Conservation (phyloP, 73 alveolate species). For the Paramecium primaurelia region DNA sequence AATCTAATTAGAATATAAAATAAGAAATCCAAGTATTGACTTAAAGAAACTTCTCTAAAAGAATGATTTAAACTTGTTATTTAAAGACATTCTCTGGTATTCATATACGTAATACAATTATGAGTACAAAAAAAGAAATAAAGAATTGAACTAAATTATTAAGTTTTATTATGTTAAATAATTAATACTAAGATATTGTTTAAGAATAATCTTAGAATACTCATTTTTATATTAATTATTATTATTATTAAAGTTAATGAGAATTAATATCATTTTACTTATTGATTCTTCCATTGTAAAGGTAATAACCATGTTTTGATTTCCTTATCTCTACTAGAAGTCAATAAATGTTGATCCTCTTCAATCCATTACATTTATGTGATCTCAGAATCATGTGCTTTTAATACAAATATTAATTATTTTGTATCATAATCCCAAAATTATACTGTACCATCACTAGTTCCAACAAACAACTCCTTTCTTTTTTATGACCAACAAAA, state of each 20-base stretch:
- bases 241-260: neutral
- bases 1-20: neutral
- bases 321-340: slow-evolving; percentile 48
- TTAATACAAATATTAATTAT: slow-evolving; percentile 38
- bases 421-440: slow-evolving; percentile 46
- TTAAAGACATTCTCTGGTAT: neutral
- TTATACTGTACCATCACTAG: slow-evolving; percentile 45
- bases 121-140: neutral
- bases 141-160: neutral
- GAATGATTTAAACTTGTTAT: neutral
- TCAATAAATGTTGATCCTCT: slow-evolving; percentile 39
- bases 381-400: slow-evolving; percentile 54
- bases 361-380: slow-evolving; percentile 58
- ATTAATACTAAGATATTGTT: too few relatives aligned
- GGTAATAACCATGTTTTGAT: slow-evolving; percentile 34
- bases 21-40: neutral
- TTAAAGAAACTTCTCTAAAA: neutral
- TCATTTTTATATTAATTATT: too few relatives aligned
- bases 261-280: neutral
- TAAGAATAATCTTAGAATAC: too few relatives aligned
- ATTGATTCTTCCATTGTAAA: neutral
- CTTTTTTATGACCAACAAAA: slow-evolving; percentile 40
- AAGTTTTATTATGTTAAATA: too few relatives aligned
- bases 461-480: slow-evolving; percentile 51
- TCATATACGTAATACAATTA: neutral